A percentile compares a stretch with the other conserved stretches of the same genome.
Conservation (phyloP, 768 basidiomycete species). For the Cystofilobasidium capitatum region DNA sequence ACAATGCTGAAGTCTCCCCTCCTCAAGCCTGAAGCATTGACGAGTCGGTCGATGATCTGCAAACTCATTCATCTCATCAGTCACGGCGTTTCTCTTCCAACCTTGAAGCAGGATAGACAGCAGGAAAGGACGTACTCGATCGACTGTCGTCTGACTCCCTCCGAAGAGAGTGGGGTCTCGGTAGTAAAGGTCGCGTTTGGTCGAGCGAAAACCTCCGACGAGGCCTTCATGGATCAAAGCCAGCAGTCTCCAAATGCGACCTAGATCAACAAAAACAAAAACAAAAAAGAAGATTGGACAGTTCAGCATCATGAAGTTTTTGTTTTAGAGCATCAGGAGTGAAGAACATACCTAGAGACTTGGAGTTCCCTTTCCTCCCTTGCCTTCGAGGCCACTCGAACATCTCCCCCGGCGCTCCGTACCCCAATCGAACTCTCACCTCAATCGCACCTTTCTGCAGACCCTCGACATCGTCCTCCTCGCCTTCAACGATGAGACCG, state of each 20-base stretch:
- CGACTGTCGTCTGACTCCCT: slow-evolving; percentile 6
- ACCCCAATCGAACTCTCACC: background rate
- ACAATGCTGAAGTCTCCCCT: background rate
- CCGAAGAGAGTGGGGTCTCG: background rate
- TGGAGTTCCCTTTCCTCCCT: slow-evolving; percentile 2
- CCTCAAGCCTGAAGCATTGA: background rate
- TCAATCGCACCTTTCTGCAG: background rate
- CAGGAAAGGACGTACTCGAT: slow-evolving; percentile 6
- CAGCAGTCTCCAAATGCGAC: background rate
- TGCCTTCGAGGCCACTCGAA: background rate
- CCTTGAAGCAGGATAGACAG: background rate
- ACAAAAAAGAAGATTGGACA: background rate
- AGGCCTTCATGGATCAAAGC: background rate
- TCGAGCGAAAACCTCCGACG: background rate
- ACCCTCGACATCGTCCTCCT: background rate
- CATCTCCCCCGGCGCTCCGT: background rate
- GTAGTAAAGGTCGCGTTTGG: slow-evolving; percentile 14
- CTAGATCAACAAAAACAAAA: background rate
- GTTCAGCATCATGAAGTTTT: too few species aligned
- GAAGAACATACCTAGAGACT: background rate
- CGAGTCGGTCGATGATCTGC: background rate
- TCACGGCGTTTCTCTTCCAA: too few species aligned
- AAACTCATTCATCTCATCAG: too few species aligned
- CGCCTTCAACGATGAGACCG: background rate
- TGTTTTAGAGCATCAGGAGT: too few species aligned